Evolutionary conservation across 169 alveolate genomes (phyloP).

Genomic region (Eimeria nieschulzi): DNA sequence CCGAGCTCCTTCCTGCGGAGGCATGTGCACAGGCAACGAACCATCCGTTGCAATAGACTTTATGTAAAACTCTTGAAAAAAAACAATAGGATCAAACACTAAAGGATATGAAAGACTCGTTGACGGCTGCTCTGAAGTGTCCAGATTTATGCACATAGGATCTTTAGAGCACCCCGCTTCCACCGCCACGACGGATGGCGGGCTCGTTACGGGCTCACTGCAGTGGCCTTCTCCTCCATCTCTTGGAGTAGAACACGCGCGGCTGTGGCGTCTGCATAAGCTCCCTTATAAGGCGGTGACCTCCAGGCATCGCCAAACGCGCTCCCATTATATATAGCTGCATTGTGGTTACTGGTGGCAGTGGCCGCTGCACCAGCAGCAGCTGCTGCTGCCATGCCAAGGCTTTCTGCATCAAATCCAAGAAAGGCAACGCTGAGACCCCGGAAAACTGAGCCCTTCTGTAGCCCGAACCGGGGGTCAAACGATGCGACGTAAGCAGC

Average conservation of each 20-base stretch:
- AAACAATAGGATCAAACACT: background rate
- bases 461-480: too few species aligned
- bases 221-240: constrained; percentile 31
- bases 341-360: background rate
- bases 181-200: background rate
- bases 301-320: background rate
- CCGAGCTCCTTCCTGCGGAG: constrained; percentile 49
- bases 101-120: background rate
- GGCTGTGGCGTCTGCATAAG: constrained; percentile 17
- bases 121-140: background rate
- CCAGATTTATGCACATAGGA: too few species aligned
- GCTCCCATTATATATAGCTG: background rate
- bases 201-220: background rate
- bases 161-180: background rate
- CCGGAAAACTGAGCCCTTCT: constrained; percentile 18
- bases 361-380: background rate
- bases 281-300: background rate
- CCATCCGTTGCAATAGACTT: too few species aligned
- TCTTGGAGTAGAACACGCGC: constrained; percentile 38
- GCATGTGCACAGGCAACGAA: background rate
- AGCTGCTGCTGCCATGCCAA: constrained; percentile 4
- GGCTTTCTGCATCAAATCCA: constrained; percentile 44
- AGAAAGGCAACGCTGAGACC: constrained; percentile 26
- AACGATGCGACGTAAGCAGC: too few species aligned
- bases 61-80: background rate